phyloP scores from a whole-genome alignment of 164 flowering plant species.

The Echeveria elegans region DNA sequence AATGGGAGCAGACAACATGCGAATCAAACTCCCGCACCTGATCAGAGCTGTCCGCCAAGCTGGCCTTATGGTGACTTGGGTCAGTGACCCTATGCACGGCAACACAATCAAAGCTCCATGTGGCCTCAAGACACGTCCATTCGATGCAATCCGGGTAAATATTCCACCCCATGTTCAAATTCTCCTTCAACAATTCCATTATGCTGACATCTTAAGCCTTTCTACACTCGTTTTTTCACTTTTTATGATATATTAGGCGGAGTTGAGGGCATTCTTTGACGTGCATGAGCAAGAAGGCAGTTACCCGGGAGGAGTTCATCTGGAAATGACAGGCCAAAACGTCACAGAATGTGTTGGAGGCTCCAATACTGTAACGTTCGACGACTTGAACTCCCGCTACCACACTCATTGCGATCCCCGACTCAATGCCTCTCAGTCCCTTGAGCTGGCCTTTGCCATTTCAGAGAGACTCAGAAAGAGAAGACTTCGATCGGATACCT shows the following conservation, averaged over 20 bases:
- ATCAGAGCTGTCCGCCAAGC: constrained; percentile 7
- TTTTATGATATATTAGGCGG: background rate
- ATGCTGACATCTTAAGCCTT: background rate
- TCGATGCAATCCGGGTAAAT: background rate
- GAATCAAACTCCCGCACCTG: constrained; percentile 8
- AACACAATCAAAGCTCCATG: constrained; percentile 6
- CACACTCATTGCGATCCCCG: constrained; percentile 9
- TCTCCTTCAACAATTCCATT: background rate
- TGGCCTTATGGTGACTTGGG: constrained; percentile 9
- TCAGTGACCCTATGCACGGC: constrained; percentile 3
- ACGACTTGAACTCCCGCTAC: constrained; percentile 10
- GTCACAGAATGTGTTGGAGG: constrained; percentile 9
- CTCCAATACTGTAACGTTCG: constrained; percentile 7
- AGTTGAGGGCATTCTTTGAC: constrained; percentile 9
- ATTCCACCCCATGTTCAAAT: background rate
- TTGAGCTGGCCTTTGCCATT: constrained; percentile 7
- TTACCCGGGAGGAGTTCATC: constrained; percentile 7
- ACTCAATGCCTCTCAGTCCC: constrained; percentile 4
- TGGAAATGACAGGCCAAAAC: constrained; percentile 8
- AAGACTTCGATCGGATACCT: background rate
- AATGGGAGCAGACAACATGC: constrained; percentile 7
- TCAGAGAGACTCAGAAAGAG: background rate
- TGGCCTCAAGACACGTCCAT: constrained; percentile 2
- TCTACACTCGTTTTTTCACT: background rate
- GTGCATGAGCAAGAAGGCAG: constrained; percentile 8